Base-by-base conservation (phyloP, 1,284 basidiomycete species). In the Ustilago nuda region DNA sequence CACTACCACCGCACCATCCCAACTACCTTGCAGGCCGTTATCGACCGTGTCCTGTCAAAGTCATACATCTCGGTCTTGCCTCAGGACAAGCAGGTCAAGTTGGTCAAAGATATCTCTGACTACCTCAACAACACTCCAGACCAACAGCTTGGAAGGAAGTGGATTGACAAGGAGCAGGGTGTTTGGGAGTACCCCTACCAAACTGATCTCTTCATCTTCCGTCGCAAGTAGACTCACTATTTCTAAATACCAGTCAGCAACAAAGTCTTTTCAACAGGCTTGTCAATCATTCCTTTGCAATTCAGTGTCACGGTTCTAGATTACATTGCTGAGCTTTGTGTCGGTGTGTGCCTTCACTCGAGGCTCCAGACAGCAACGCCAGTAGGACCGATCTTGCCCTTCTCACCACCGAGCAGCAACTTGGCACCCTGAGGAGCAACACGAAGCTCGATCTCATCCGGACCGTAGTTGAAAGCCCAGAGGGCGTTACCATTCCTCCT, bases 141-240 rank as follows among this genome's bases (percentile, higher is more conserved):
- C 35, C 60, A 68, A 2, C 35, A 66, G 51, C 60, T 78, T 1
- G 80, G 77, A 2, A 63, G 81, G 23, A 67, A 59, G 27, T 84
- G 82, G 83, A 76, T 84, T 66, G 81, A 84, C 64, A 58, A 80
- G 61, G 57, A 71, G 27, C 59, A 76, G 32, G 80, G 82, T 19
- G 51, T 82, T 8, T 84, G 78, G 75, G 78, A 78, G 30, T 84
- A 84, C 17, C 74, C 74, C 17, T 76, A 76, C 48, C 57, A 60
- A 50, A 68, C 73, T 13, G 79, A 81, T 55, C 61, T 81, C 9
- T 62, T 58, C 62, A 64, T 81, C 54, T 81, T 79, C 66, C 73
- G 66, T 36, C 71, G 64, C 6, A 64, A 56, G 37, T 80, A 51
- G 17, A 17, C 23, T 50, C 45, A 50, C 33, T 6, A 54, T 12